Conservation (phyloP, 2,329 filamentous ascomycete genomes). For the Zelopaecilomyces penicillatus region DNA sequence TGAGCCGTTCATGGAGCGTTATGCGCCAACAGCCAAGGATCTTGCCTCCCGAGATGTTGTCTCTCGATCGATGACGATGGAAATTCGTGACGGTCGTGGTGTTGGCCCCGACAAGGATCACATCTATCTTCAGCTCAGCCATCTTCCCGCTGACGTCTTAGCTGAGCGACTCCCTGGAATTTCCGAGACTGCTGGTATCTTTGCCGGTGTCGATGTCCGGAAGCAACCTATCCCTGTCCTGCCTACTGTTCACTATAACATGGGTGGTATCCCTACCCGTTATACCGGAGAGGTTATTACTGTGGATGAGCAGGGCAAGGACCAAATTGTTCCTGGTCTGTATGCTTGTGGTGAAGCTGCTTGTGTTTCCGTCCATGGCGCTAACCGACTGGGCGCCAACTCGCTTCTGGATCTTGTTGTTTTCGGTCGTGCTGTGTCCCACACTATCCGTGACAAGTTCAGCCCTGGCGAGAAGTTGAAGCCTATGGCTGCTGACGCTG, state of each 20-base stretch:
- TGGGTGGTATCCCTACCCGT: conserved; percentile 96
- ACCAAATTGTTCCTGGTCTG: conserved; percentile 88
- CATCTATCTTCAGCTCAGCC: conserved; percentile 95
- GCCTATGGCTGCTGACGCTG: conserved; percentile 75
- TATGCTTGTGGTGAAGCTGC: conserved; percentile 96
- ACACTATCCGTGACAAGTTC: conserved; percentile 94
- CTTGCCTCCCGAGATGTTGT: conserved; percentile 93
- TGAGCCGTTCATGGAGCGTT: conserved; percentile 99
- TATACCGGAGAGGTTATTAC: conserved; percentile 96
- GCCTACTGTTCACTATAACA: conserved; percentile 98
- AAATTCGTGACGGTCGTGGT: conserved; percentile 95
- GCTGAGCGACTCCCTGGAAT: conserved; percentile 97
- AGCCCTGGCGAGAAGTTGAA: conserved; percentile 72
- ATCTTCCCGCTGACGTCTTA: conserved; percentile 84
- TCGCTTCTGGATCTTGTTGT: conserved; percentile 95
- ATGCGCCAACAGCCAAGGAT: conserved; percentile 96
- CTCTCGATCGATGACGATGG: conserved; percentile 94
- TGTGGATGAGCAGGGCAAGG: conserved; percentile 74
- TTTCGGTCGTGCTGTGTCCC: conserved; percentile 93
- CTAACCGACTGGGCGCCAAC: conserved; percentile 96
- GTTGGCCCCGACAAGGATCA: conserved; percentile 96
- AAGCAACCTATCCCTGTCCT: conserved; percentile 96
- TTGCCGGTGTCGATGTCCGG: conserved; percentile 90
- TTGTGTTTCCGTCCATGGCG: conserved; percentile 95
- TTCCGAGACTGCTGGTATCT: conserved; percentile 95